Conservation (phyloP, 1,284 basidiomycete species). For the Austropuccinia psidii region DNA sequence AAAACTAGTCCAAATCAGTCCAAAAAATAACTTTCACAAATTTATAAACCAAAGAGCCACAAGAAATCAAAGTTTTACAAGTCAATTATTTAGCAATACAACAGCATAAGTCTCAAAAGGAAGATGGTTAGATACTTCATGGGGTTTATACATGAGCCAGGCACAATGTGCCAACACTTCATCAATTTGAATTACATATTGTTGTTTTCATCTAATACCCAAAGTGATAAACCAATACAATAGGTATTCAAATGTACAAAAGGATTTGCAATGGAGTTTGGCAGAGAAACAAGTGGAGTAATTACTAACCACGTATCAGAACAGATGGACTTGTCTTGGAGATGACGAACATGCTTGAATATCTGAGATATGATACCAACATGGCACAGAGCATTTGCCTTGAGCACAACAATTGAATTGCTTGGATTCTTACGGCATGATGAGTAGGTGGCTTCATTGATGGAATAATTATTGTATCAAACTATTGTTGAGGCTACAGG, state of each 20-base stretch:
- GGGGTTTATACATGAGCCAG: slow-evolving; percentile 25
- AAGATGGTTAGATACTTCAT: not conserved
- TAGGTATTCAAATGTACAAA: not conserved
- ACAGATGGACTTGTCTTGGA: not conserved
- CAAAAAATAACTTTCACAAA: too few species aligned
- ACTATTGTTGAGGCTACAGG: not conserved
- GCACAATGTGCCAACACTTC: slow-evolving; percentile 26
- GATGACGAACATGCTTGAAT: not conserved
- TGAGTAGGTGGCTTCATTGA: not conserved
- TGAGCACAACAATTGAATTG: not conserved
- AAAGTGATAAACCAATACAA: not conserved
- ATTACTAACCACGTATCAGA: not conserved
- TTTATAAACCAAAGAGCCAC: too few species aligned
- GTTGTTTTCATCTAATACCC: not conserved
- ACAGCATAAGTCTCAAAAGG: not conserved
- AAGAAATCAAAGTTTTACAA: too few species aligned
- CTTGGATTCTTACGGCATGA: not conserved
- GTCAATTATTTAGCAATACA: not conserved
- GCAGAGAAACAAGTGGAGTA: not conserved
- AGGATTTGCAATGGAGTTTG: not conserved
- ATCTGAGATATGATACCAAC: not conserved
- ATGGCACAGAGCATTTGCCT: not conserved
- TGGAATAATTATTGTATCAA: not conserved
- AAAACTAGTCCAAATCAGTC: too few species aligned
- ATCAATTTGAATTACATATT: not conserved